Evolutionary conservation across 129 eudicot species (phyloP).

Genomic region (Saposhnikovia divaricata): DNA sequence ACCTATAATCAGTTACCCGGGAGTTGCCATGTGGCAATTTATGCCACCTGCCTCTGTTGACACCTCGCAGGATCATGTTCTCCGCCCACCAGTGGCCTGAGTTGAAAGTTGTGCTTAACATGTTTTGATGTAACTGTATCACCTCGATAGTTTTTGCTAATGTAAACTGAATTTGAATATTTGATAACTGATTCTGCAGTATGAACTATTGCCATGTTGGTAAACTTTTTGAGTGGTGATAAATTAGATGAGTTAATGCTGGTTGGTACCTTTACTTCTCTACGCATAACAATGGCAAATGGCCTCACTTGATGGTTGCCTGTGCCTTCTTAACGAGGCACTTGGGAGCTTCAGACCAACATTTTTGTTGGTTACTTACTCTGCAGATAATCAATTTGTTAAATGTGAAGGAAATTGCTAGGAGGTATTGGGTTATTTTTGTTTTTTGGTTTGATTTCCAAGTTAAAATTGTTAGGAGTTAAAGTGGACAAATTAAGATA

Average conservation of each 20-base stretch:
- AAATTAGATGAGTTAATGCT: not conserved
- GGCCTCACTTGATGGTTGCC: not conserved
- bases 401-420: not conserved
- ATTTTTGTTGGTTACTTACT: not conserved
- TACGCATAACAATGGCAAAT: not conserved
- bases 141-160: conserved; percentile 13
- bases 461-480: too few relatives aligned
- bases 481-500: too few relatives aligned
- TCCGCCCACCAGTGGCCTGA: conserved; percentile 94
- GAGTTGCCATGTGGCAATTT: conserved; percentile 97
- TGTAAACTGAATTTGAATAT: conserved; percentile 16
- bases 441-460: too few relatives aligned
- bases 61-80: conserved; percentile 79
- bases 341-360: not conserved
- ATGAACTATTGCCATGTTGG: conserved; percentile 1
- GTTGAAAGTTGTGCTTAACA: conserved; percentile 11
- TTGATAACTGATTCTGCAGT: not conserved
- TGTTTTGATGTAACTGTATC: conserved; percentile 11
- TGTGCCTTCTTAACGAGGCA: not conserved
- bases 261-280: not conserved
- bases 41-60: conserved; percentile 92
- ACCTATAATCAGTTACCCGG: conserved; percentile 79
- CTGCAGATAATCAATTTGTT: not conserved
- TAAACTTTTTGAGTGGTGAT: not conserved
- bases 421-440: too few relatives aligned